Conservation (phyloP, 2,329 filamentous ascomycete species). For the Volutella citrinella region DNA sequence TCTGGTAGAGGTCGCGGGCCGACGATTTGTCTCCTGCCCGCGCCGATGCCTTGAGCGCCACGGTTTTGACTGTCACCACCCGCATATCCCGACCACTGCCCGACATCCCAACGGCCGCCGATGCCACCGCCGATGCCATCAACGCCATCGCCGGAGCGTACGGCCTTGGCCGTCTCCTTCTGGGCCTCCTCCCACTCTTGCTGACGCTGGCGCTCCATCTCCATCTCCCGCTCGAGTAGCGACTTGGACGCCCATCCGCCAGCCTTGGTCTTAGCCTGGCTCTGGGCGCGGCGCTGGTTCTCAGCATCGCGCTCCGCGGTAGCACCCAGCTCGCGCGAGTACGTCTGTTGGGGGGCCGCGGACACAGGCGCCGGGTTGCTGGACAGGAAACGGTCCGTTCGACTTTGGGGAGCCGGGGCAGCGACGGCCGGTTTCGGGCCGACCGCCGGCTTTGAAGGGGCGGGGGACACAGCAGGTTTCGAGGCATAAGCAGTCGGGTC, state of each 20-base stretch:
- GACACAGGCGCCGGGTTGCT: slow-evolving; percentile 49
- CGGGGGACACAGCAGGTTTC: slow-evolving; percentile 17
- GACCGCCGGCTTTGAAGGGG: slow-evolving; percentile 14
- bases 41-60: slow-evolving; percentile 63
- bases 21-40: slow-evolving; percentile 73
- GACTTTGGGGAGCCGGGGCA: slow-evolving; percentile 32
- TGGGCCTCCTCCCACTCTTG: slow-evolving; percentile 78
- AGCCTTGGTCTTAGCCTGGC: slow-evolving; percentile 60
- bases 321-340: slow-evolving; percentile 52
- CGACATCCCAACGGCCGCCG: slow-evolving; percentile 70
- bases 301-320: slow-evolving; percentile 62
- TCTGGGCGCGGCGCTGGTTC: slow-evolving; percentile 56
- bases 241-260: slow-evolving; percentile 65
- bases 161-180: slow-evolving; percentile 56
- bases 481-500: slow-evolving; percentile 39
- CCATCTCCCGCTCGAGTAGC: slow-evolving; percentile 76
- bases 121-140: slow-evolving; percentile 67
- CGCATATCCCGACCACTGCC: slow-evolving; percentile 71
- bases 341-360: slow-evolving; percentile 43
- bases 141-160: slow-evolving; percentile 48
- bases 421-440: slow-evolving; percentile 16
- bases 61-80: slow-evolving; percentile 74
- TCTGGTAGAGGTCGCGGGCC: slow-evolving; percentile 67
- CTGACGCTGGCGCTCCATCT: slow-evolving; percentile 72
- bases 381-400: slow-evolving; percentile 58